A percentile compares a stretch with the other conserved stretches of the same genome.
phyloP scores from a whole-genome alignment of 495 filamentous ascomycete species.

The Penicillium diatomitis region DNA sequence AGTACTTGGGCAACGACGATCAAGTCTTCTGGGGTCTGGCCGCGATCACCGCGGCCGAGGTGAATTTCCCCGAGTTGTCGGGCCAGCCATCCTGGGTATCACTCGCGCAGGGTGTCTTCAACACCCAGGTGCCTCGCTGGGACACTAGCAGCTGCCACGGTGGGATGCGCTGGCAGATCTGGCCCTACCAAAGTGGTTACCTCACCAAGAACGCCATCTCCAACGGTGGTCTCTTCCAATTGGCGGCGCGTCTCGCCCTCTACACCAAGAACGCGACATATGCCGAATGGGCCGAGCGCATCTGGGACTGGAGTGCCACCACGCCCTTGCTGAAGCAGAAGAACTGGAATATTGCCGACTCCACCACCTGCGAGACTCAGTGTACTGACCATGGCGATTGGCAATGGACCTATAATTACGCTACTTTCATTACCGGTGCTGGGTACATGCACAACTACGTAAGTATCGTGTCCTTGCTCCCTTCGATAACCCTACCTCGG shows the following conservation, averaged over 20 bases:
- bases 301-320: slow-evolving; percentile 57
- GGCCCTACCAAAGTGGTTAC: slow-evolving; percentile 70
- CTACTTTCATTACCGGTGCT: slow-evolving; percentile 61
- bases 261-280: slow-evolving; percentile 75
- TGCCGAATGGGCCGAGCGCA: slow-evolving; percentile 61
- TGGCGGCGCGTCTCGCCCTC: slow-evolving; percentile 64
- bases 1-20: slow-evolving; percentile 57
- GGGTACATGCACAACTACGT: slow-evolving; percentile 72
- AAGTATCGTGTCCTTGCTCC: slow-evolving; percentile 6
- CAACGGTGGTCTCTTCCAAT: slow-evolving; percentile 72
- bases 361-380: slow-evolving; percentile 44
- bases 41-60: slow-evolving; percentile 64
- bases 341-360: slow-evolving; percentile 56
- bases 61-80: slow-evolving; percentile 57
- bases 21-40: slow-evolving; percentile 77
- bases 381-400: slow-evolving; percentile 53
- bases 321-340: slow-evolving; percentile 45
- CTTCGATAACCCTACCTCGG: neutral
- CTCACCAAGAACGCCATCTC: slow-evolving; percentile 73
- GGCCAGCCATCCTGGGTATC: slow-evolving; percentile 52
- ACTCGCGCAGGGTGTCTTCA: slow-evolving; percentile 52
- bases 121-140: slow-evolving; percentile 61
- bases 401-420: slow-evolving; percentile 73
- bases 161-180: slow-evolving; percentile 81
- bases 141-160: slow-evolving; percentile 58